These are phyloP conservation scores for Ciborinia camelliae DNA, from an alignment of 2,329 filamentous ascomycete genomes.

Conservation along the genomic window DNA sequence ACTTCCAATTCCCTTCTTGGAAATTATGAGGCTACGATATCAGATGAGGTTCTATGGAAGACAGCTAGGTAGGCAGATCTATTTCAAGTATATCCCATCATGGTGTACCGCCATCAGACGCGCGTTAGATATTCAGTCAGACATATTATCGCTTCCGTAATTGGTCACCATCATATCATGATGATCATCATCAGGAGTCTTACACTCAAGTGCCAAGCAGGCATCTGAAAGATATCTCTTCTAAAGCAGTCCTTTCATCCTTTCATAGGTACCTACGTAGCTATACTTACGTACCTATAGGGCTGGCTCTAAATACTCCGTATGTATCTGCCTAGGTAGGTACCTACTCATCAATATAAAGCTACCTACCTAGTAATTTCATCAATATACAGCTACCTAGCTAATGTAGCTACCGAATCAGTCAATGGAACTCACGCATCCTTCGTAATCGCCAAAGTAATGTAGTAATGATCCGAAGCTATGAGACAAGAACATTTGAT, in stretches of 20 bases:
- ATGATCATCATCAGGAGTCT: background rate
- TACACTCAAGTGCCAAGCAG: background rate
- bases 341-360: background rate
- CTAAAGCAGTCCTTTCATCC: background rate
- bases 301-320: no score
- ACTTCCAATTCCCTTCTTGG: background rate
- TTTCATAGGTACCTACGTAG: no score
- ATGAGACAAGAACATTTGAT: background rate
- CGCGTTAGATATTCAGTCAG: conserved; percentile 12
- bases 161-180: background rate
- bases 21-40: background rate
- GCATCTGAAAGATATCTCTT: background rate
- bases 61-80: background rate
- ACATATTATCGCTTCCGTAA: background rate
- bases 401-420: no score
- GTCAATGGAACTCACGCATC: no score
- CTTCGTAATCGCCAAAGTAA: background rate
- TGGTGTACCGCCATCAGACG: conserved; percentile 4
- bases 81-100: no score
- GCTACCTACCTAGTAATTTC: background rate
- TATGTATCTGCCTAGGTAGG: no score
- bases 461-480: background rate
- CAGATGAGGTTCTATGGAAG: background rate
- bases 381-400: no score
- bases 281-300: background rate